Base-by-base conservation (phyloP, 1,284 basidiomycete genomes). In the Ustanciosporium gigantosporum region DNA sequence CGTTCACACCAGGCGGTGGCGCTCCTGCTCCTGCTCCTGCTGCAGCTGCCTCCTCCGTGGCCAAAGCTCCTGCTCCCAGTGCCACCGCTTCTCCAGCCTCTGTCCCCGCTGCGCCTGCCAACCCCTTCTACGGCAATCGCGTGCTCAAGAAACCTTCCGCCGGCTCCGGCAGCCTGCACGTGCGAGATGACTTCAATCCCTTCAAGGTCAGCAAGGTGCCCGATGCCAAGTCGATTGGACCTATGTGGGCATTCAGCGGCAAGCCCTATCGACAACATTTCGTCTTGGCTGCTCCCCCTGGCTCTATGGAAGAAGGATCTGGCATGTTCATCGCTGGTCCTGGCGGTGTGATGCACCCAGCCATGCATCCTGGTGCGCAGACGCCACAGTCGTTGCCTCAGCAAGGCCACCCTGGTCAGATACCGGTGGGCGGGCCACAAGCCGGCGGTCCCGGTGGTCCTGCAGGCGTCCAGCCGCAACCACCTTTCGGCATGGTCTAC, bases 101-200 rank as follows among this genome's bases (percentile, higher is more conserved):
- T n/a, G 47, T 56, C n/a, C 51, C 76, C 19, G 66, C 70, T 17
- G 57, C 82, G 29, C 78, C 68, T 32, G 61, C 74, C 57, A 91
- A 93, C 74, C 87, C 88, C 11, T 96, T 95, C 86, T 95, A 93
- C 77, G 89, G 89, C 40, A 82, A 85, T 31, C 86, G 87, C 29
- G 79, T 82, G 20, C 76, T 80, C 31, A 84, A 87, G 77, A 90
- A 90, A 82, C 88, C 88, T 79, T 81, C 81, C 13, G 34, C 79
- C 81, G 5, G 21, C 25, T 34, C 52, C 2, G 43, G 48, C 13
- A 49, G 84, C 17, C 85, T 91, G 34, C 88, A 90, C 74, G 83
- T 91, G 70, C 89, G 91, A 79, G 89, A 93, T 68, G 92, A 95
- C 72, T 96, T 95, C 78, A 94, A 92, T 79, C 90, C 91, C 21